Conservation (phyloP, 2,329 filamentous ascomycete genomes). For the Samsoniella hepiali region DNA sequence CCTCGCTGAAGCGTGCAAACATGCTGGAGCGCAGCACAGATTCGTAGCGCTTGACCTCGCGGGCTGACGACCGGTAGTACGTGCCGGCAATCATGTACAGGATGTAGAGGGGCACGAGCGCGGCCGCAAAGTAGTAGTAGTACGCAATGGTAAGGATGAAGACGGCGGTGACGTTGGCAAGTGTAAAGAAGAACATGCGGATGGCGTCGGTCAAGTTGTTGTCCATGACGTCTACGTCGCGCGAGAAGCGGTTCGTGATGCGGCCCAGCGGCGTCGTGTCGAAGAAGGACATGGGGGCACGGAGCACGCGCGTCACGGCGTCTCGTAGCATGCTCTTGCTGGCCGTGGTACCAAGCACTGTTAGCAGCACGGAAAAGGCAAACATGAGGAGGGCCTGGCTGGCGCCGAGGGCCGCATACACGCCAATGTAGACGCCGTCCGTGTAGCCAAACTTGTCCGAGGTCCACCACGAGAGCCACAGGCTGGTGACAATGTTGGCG, state of each 20-base stretch:
- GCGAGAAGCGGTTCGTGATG: constrained; percentile 94
- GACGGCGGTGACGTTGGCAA: constrained; percentile 77
- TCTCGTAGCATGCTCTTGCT: constrained; percentile 78
- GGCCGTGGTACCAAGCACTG: constrained; percentile 74
- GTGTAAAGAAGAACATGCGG: constrained; percentile 85
- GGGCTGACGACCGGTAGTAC: constrained; percentile 87
- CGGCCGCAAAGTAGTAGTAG: constrained; percentile 79
- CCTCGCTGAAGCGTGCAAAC: constrained; percentile 89
- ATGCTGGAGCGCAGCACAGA: constrained; percentile 82
- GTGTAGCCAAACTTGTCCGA: constrained; percentile 69
- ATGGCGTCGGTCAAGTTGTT: constrained; percentile 86
- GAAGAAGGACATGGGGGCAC: constrained; percentile 84
- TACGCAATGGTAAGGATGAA: constrained; percentile 92
- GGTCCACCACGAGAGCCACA: constrained; percentile 96
- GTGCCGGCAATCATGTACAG: constrained; percentile 78
- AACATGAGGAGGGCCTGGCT: constrained; percentile 75
- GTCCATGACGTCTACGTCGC: constrained; percentile 96
- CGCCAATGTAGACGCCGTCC: constrained; percentile 68
- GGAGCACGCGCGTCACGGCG: constrained; percentile 74
- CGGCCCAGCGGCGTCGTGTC: constrained; percentile 93
- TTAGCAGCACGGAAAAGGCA: constrained; percentile 72
- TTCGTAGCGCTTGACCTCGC: constrained; percentile 93
- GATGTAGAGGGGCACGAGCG: constrained; percentile 62
- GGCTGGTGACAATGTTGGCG: constrained; percentile 78
- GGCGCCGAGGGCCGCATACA: constrained; percentile 68